Conservation (phyloP, 306 rosid genomes). For the Vigna angularis region DNA sequence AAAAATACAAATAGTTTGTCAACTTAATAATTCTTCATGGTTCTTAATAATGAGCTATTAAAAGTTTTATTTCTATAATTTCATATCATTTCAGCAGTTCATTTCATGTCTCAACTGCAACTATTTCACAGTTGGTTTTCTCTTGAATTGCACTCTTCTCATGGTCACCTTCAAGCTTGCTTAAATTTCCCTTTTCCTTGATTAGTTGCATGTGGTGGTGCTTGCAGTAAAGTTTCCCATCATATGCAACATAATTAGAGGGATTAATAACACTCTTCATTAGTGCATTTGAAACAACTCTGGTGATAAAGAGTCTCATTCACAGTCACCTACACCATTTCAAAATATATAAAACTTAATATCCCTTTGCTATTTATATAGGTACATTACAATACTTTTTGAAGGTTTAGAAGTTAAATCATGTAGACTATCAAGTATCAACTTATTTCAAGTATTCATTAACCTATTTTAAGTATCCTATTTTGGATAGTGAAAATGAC, state of each 20-base stretch:
- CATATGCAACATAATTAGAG: slow-evolving; percentile 89
- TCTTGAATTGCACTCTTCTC: slow-evolving; percentile 52
- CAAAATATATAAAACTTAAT: slow-evolving; percentile 25
- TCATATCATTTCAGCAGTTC: background rate
- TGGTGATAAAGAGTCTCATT: slow-evolving; percentile 89
- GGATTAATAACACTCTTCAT: slow-evolving; percentile 94
- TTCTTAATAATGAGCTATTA: no score
- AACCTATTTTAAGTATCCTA: background rate
- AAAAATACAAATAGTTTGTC: no score
- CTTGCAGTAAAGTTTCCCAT: slow-evolving; percentile 89
- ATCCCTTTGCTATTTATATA: background rate
- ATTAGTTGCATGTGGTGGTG: slow-evolving; percentile 89
- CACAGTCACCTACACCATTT: slow-evolving; percentile 64
- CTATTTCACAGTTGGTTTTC: slow-evolving; percentile 51
- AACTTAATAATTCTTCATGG: no score
- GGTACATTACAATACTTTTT: background rate
- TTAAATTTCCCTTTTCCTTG: slow-evolving; percentile 85
- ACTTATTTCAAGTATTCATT: slow-evolving; percentile 2
- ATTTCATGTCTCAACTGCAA: slow-evolving; percentile 59
- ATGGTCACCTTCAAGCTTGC: slow-evolving; percentile 88
- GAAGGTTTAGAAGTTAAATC: background rate
- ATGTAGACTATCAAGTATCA: slow-evolving; percentile 28
- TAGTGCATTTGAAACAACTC: slow-evolving; percentile 87
- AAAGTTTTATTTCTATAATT: no score
- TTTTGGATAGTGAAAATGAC: background rate